Conservation (phyloP, 352 stramenopile genomes). For the Saprolegnia diclina region DNA sequence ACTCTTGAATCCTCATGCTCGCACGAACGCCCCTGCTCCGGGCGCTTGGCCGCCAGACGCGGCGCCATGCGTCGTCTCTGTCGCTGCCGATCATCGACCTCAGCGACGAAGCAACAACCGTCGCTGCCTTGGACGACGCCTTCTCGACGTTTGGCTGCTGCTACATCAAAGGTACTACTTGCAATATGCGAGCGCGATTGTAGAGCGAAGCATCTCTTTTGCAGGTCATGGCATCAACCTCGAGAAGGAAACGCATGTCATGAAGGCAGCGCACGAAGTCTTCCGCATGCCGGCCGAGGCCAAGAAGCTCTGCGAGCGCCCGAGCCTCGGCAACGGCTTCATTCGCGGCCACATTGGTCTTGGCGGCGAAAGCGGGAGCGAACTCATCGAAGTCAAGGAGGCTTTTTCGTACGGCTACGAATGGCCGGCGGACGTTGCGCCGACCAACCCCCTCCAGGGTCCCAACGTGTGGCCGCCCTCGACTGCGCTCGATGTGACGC, state of each 20-base stretch:
- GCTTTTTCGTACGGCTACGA: slow-evolving; percentile 80
- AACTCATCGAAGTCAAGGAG: slow-evolving; percentile 77
- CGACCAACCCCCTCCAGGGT: slow-evolving; percentile 59
- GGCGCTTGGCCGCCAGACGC: neutral
- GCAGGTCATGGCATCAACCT: slow-evolving; percentile 51
- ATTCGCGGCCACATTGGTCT: slow-evolving; percentile 75
- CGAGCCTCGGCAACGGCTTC: slow-evolving; percentile 60
- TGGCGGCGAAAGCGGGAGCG: slow-evolving; percentile 71
- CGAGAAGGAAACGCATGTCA: slow-evolving; percentile 42
- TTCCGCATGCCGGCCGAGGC: slow-evolving; percentile 44
- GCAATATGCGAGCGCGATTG: neutral
- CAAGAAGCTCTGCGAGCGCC: slow-evolving; percentile 55
- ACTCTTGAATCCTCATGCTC: neutral
- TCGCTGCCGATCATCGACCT: slow-evolving; percentile 20
- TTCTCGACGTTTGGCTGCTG: slow-evolving; percentile 70
- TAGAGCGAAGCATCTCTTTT: neutral
- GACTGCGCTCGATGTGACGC: slow-evolving; percentile 31
- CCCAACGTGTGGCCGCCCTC: slow-evolving; percentile 59
- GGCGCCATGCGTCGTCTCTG: neutral
- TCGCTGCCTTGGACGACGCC: slow-evolving; percentile 36
- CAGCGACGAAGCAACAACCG: neutral
- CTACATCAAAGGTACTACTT: slow-evolving; percentile 46
- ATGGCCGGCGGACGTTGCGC: slow-evolving; percentile 34
- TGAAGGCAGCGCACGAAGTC: slow-evolving; percentile 51
- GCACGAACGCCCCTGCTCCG: neutral